A percentile compares a stretch with the other conserved stretches of the same genome.
phyloP scores from a whole-genome alignment of 1,284 basidiomycete genomes.

The Ceratobasidium sp. region DNA sequence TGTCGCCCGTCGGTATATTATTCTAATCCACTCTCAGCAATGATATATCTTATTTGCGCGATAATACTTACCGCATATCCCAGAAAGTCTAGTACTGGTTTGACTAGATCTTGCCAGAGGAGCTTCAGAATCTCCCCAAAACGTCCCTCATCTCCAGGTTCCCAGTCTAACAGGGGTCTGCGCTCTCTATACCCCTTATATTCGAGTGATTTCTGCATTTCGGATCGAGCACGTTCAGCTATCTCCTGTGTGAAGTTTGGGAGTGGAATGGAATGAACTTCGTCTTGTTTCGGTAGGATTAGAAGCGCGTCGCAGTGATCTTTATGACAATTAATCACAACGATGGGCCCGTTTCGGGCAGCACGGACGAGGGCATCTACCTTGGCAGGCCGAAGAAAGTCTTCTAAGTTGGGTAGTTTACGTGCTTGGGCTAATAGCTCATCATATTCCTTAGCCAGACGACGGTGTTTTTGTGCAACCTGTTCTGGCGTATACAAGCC shows the following conservation, averaged over 20 bases:
- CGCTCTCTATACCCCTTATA: no score
- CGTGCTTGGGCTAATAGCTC: slow-evolving; percentile 36
- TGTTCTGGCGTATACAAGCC: no score
- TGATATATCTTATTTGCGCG: neutral
- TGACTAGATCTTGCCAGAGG: slow-evolving; percentile 29
- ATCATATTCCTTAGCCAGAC: no score
- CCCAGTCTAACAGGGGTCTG: no score
- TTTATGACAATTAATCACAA: slow-evolving; percentile 48
- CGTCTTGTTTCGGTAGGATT: slow-evolving; percentile 24
- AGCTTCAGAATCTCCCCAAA: neutral
- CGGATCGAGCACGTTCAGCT: neutral
- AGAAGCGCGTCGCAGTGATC: slow-evolving; percentile 49
- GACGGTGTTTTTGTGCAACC: no score
- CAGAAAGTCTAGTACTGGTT: slow-evolving; percentile 20
- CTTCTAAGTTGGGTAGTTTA: slow-evolving; percentile 16
- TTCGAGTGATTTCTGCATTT: neutral
- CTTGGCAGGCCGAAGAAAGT: slow-evolving; percentile 42
- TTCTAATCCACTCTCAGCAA: slow-evolving; percentile 28
- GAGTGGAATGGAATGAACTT: slow-evolving; percentile 16
- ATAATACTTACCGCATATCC: slow-evolving; percentile 7
- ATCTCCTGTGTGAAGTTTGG: neutral
- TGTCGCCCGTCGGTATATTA: neutral
- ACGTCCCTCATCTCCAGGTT: neutral
- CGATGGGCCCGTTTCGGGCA: slow-evolving; percentile 48
- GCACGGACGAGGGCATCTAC: slow-evolving; percentile 44